Base-by-base conservation (phyloP, 306 rosid species). In the Acacia melanoxylon region DNA sequence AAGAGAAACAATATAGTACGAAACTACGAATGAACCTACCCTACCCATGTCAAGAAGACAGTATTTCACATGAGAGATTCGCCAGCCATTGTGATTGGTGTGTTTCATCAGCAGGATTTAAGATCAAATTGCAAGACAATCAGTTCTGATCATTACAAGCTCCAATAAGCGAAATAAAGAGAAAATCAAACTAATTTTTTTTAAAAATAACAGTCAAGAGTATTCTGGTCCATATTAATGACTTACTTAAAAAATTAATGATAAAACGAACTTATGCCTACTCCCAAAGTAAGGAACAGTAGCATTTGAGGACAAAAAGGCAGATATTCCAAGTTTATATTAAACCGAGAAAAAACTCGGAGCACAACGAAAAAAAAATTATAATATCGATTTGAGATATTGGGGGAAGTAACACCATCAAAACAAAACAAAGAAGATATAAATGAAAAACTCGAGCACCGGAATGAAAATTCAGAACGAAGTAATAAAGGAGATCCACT, bases 401-500 rank as follows among this genome's bases (percentile, higher is more conserved):
- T 37, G 74, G 22, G 16, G 31, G 16, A 51, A 61, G 35, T 62
- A 35, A 31, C 54, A 25, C 67, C 67, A 68, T 10, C 13, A 12
- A 37, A 70, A 42, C 16, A 0, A 24, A 22, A 42, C 6, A 44
- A 40, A n/a, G 5, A 24, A 40, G 12, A 13, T 24, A 25, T 42
- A 4, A 70, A 44, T 44, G 33, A 45, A 25, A 45, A 48, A 68
- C 70, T 68, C 22, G 22, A 51, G 58, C n/a, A 51, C 20, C 20
- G 22, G 58, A 68, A 61, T 22, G 78, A 14, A 87, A 76, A 83
- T 13, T 42, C 74, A 72, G 70, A 45, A 84, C 24, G 56, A 78
- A 81, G 65, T 42, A 82, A 77, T 5, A 75, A 81, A 83, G 74
- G 88, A 91, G 91, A 89, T 91, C 93, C 90, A 84, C 75, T 75